phyloP scores from a whole-genome alignment of 2,329 filamentous ascomycete genomes.

The Phialophora macrospora region DNA sequence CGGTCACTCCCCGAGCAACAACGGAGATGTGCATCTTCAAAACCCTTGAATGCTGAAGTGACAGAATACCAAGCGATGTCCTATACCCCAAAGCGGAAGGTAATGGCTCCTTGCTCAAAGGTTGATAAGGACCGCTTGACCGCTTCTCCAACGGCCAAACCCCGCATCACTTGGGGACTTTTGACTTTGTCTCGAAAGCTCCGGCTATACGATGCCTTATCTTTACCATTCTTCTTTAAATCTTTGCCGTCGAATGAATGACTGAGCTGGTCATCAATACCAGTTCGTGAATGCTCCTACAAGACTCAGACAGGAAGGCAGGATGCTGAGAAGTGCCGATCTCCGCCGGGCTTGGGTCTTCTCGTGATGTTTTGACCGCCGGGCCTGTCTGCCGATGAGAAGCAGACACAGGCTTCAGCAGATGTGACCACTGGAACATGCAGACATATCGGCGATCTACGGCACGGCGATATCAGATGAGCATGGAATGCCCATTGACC shows the following conservation, averaged over 20 bases:
- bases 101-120: not conserved
- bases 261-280: not conserved
- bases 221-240: not conserved
- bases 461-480: not conserved
- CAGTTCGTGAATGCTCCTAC: not conserved
- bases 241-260: not conserved
- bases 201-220: not conserved
- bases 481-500: not conserved
- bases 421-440: not conserved
- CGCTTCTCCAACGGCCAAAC: not conserved
- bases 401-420: not conserved
- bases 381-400: not conserved
- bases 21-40: conserved; percentile 10
- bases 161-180: not conserved
- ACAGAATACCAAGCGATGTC: not conserved
- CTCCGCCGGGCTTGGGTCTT: not conserved
- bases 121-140: conserved; percentile 1
- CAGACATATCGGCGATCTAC: not conserved
- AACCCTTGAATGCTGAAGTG: not conserved
- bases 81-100: conserved; percentile 4
- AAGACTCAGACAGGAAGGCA: not conserved
- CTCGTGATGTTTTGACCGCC: not conserved
- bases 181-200: not conserved
- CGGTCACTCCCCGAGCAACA: conserved; percentile 1
- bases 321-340: conserved; percentile 6